phyloP scores from a whole-genome alignment of 2,329 filamentous ascomycete species.

The Lachnellula hyalina region DNA sequence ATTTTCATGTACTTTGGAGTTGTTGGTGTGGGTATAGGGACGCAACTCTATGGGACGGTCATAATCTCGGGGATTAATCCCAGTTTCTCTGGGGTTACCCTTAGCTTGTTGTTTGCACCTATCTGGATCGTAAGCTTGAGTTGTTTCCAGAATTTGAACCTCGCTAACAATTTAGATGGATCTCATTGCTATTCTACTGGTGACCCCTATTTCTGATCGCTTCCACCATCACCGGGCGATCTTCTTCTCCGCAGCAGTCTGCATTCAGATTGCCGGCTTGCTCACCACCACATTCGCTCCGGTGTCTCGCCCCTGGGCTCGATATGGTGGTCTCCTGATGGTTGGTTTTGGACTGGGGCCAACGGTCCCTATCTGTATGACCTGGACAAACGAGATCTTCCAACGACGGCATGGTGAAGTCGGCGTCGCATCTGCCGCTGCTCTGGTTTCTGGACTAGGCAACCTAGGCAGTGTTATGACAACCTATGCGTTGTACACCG shows the following conservation, averaged over 20 bases:
- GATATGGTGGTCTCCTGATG: conserved; percentile 83
- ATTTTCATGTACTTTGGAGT: conserved; percentile 92
- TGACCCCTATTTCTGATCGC: conserved; percentile 81
- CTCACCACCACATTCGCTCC: conserved; percentile 72
- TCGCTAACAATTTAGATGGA: conserved; percentile 57
- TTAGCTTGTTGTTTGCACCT: conserved; percentile 80
- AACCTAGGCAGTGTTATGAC: conserved; percentile 83
- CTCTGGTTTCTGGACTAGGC: conserved; percentile 79
- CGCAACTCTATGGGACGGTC: conserved; percentile 80
- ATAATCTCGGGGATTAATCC: conserved; percentile 79
- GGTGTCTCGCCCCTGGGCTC: conserved; percentile 65
- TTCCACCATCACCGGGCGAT: conserved; percentile 75
- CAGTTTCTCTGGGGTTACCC: conserved; percentile 62
- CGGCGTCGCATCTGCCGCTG: conserved; percentile 79
- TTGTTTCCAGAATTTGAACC: no score
- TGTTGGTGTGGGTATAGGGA: conserved; percentile 86
- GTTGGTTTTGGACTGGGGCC: conserved; percentile 87
- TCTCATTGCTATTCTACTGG: conserved; percentile 75
- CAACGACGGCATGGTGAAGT: conserved; percentile 85
- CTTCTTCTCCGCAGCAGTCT: conserved; percentile 73
- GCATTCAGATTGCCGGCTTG: conserved; percentile 77
- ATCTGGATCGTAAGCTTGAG: conserved; percentile 72
- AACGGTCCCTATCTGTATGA: conserved; percentile 90
- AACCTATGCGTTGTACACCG: conserved; percentile 83
- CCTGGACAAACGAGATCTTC: conserved; percentile 88